Base-by-base conservation (phyloP, 2,329 filamentous ascomycete species). In the Beauveria varroae region DNA sequence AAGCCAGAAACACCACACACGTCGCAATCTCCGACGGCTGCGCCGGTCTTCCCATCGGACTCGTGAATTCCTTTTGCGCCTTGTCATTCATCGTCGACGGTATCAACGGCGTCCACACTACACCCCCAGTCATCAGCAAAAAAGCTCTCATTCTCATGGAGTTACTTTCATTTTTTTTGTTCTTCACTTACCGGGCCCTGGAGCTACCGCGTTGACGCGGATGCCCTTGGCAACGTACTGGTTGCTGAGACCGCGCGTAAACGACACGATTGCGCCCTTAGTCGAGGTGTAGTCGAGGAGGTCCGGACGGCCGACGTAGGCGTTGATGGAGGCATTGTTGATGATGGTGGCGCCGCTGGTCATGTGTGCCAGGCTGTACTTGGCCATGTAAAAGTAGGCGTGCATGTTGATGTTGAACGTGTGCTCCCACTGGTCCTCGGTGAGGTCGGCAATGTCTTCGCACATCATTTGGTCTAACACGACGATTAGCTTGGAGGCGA, bases 321-420 rank as follows among this genome's bases (percentile, higher is more conserved):
- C 89, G 72, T 93, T 93, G 71, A 95, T 87, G 37, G 88, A 92
- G 50, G 89, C 86, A 71, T 91, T 92, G 78, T 93, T 95, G 81
- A 96, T 91, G 72, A 96, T 91, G 28, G 85, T 86, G 61, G 85
- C 81, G 41, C 91, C 90, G n/a, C 74, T 72, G 69, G 84, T 83
- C 85, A 95, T 89, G 73, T 93, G 87, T 0, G 85, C 86, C 12
- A 95, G 79, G 14, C 81, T 75, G 69, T 93, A 91, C 73, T 95
- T 95, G 63, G 89, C 82, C 41, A 93, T 79, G 76, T 86, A 93
- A 79, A 92, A 95, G 77, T 86, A 88, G 3, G 88, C 83, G 73
- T 93, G 88, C 68, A 95, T 92, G 76, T 95, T 96, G 53, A 86
- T 90, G 73, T 91, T 81, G 75, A 96, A 93, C 0, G 89, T 93